These are phyloP conservation scores for Globisporangium mamillatum DNA, from an alignment of 352 stramenopile genomes.

Conservation along the genomic window DNA sequence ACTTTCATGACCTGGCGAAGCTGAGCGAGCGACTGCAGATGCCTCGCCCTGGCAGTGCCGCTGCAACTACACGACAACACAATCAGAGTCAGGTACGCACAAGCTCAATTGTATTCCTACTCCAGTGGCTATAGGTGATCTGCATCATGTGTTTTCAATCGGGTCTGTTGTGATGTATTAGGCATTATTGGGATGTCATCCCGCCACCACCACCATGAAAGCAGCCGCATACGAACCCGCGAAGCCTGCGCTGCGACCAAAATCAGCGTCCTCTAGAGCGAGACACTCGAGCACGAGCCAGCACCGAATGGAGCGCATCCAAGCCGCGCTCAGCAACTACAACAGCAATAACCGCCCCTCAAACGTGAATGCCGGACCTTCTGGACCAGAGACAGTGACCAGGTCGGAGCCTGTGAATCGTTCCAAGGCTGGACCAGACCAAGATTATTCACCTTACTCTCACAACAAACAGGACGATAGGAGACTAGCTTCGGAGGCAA, in stretches of 20 bases:
- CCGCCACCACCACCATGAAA: background rate
- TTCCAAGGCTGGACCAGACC: background rate
- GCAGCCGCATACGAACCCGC: background rate
- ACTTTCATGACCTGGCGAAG: conserved; percentile 19
- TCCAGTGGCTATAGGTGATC: background rate
- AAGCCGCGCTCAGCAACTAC: conserved; percentile 21
- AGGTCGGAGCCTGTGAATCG: background rate
- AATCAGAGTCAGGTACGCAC: background rate
- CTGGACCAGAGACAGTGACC: background rate
- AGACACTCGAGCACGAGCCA: conserved; percentile 25
- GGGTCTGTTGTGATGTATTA: background rate
- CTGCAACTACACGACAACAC: background rate
- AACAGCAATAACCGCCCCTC: background rate
- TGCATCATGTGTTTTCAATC: background rate
- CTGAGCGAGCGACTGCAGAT: conserved; percentile 46
- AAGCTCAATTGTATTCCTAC: too few relatives aligned
- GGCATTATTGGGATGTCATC: background rate
- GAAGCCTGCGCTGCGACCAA: conserved; percentile 41
- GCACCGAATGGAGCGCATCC: conserved; percentile 34
- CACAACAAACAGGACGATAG: conserved; percentile 18
- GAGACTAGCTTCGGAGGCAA: background rate
- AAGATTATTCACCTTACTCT: conserved; percentile 10
- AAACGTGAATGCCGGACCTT: too few relatives aligned
- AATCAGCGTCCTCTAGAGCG: conserved; percentile 26
- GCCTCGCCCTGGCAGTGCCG: conserved; percentile 34